These are phyloP conservation scores for Irpex sp. DNA, from an alignment of 1,284 basidiomycete species.

Conservation along the genomic window DNA sequence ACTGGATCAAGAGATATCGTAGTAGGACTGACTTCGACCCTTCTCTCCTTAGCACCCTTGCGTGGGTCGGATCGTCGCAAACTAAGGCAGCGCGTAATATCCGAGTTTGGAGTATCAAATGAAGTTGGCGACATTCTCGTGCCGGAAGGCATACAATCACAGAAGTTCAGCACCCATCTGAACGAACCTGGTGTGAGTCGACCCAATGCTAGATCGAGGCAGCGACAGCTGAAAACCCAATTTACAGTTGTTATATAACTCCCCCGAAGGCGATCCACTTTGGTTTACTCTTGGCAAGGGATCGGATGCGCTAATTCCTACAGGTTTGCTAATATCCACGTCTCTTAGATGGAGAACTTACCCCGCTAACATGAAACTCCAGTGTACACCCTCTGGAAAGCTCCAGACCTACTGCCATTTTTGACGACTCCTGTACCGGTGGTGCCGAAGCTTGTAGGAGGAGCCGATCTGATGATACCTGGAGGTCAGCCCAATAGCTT, in stretches of 20 bases:
- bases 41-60: slow-evolving; percentile 46
- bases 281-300: slow-evolving; percentile 79
- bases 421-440: slow-evolving; percentile 63
- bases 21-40: background rate
- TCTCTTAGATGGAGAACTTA: background rate
- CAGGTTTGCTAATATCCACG: slow-evolving; percentile 35
- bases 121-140: slow-evolving; percentile 63
- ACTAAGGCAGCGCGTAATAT: slow-evolving; percentile 54
- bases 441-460: slow-evolving; percentile 61
- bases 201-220: background rate
- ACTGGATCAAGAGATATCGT: background rate
- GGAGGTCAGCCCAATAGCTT: slow-evolving; percentile 50
- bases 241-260: slow-evolving; percentile 52
- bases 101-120: slow-evolving; percentile 41
- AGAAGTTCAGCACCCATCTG: slow-evolving; percentile 63
- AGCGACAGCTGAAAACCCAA: too few species aligned
- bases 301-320: slow-evolving; percentile 65
- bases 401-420: slow-evolving; percentile 56
- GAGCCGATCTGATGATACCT: slow-evolving; percentile 79
- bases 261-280: slow-evolving; percentile 69
- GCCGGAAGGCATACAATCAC: slow-evolving; percentile 63
- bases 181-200: slow-evolving; percentile 59
- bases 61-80: slow-evolving; percentile 69
- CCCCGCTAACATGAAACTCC: background rate
- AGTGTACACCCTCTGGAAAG: slow-evolving; percentile 77